A percentile compares a stretch with the other conserved stretches of the same genome.
Conservation (phyloP, 202 grass and related monocot genomes). For the Hordeum pubiflorum region DNA sequence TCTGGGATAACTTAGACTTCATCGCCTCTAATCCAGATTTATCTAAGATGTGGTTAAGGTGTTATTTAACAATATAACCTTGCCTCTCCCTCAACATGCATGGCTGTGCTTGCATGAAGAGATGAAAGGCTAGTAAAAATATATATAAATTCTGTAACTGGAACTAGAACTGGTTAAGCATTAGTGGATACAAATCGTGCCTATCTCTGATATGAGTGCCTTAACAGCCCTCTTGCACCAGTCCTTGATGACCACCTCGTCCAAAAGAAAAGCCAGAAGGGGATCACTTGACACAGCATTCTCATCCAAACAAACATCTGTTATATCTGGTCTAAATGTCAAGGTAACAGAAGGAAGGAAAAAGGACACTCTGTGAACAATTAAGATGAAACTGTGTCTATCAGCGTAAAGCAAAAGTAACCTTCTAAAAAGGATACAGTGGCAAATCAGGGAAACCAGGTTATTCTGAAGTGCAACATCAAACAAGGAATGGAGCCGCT, state of each 20-base stretch:
- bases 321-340: constrained; percentile 68
- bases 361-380: neutral
- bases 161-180: constrained; percentile 4
- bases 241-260: constrained; percentile 96
- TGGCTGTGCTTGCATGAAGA: constrained; percentile 1
- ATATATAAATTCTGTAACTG: neutral
- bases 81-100: constrained; percentile 12
- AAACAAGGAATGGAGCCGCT: constrained; percentile 75
- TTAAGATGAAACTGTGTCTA: neutral
- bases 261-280: constrained; percentile 92
- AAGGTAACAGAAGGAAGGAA: constrained; percentile 47
- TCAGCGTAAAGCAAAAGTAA: constrained; percentile 8
- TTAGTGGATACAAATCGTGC: constrained; percentile 63
- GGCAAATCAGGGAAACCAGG: constrained; percentile 78
- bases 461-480: constrained; percentile 92
- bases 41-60: constrained; percentile 67
- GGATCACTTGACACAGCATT: constrained; percentile 97
- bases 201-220: constrained; percentile 47
- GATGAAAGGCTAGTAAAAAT: neutral
- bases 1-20: constrained; percentile 45
- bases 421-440: constrained; percentile 71
- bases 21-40: constrained; percentile 39
- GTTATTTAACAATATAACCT: constrained; percentile 5
- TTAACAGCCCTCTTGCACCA: constrained; percentile 78
- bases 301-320: constrained; percentile 96